A percentile compares a stretch with the other conserved stretches of the same genome.
phyloP scores from a whole-genome alignment of 2,329 filamentous ascomycete species.

The Beauveria australis region DNA sequence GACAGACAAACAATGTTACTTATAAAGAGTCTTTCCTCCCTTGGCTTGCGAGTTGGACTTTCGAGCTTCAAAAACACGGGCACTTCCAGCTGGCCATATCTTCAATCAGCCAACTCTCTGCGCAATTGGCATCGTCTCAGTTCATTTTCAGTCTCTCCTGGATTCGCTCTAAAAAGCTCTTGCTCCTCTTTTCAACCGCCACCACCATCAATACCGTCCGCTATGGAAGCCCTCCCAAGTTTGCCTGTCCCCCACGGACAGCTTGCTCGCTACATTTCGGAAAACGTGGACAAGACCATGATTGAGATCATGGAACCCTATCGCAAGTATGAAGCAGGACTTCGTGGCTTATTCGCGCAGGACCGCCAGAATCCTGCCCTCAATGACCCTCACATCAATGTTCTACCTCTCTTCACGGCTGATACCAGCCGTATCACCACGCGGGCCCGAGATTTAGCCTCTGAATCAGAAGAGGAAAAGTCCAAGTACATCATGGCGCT shows the following conservation, averaged over 20 bases:
- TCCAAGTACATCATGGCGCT: slow-evolving; percentile 64
- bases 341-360: slow-evolving; percentile 63
- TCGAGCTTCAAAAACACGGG: background rate
- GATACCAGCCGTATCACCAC: slow-evolving; percentile 50
- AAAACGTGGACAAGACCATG: slow-evolving; percentile 45
- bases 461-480: slow-evolving; percentile 52
- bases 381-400: slow-evolving; percentile 50
- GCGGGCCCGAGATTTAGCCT: slow-evolving; percentile 49
- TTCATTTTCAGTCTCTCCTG: background rate
- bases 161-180: background rate
- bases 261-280: slow-evolving; percentile 45
- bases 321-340: slow-evolving; percentile 56
- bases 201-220: slow-evolving; percentile 1
- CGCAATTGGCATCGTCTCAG: background rate
- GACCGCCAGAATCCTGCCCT: slow-evolving; percentile 51
- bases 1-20: background rate
- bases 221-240: slow-evolving; percentile 30
- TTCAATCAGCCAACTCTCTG: background rate
- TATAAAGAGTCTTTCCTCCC: background rate
- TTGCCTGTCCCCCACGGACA: slow-evolving; percentile 38
- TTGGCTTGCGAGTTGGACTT: background rate
- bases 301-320: slow-evolving; percentile 55
- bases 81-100: background rate
- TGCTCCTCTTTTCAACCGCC: background rate
- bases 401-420: slow-evolving; percentile 57